These are phyloP conservation scores for Scedosporium aurantiacum DNA, from an alignment of 2,329 filamentous ascomycete species.

Conservation along the genomic window DNA sequence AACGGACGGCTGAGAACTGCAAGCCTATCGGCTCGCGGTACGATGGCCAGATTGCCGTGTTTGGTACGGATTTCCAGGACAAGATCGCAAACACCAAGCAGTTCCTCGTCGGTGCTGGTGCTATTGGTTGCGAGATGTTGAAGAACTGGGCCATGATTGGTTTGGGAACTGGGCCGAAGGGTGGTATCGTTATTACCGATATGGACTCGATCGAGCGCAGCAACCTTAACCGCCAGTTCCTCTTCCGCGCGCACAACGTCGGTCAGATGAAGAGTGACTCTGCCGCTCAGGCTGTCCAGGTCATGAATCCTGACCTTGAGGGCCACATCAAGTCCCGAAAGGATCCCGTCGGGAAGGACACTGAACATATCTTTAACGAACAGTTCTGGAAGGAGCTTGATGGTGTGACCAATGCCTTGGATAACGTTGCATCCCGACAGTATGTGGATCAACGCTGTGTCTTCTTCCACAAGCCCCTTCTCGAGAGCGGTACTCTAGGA, in stretches of 20 bases:
- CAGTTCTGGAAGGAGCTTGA: constrained; percentile 80
- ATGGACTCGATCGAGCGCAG: constrained; percentile 99
- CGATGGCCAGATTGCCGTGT: constrained; percentile 94
- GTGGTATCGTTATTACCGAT: constrained; percentile 86
- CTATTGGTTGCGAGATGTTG: constrained; percentile 97
- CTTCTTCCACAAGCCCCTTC: constrained; percentile 92
- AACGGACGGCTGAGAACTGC: constrained; percentile 77
- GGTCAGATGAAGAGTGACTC: constrained; percentile 95
- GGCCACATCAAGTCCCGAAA: constrained; percentile 78
- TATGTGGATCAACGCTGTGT: constrained; percentile 95
- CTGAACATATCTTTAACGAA: constrained; percentile 90
- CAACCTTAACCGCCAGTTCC: constrained; percentile 93
- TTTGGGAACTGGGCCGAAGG: constrained; percentile 74
- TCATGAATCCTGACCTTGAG: constrained; percentile 87
- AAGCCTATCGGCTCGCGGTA: constrained; percentile 77
- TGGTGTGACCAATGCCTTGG: constrained; percentile 90
- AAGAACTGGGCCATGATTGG: constrained; percentile 99
- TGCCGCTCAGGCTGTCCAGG: constrained; percentile 77
- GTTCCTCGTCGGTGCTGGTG: constrained; percentile 91
- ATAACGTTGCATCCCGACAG: constrained; percentile 93
- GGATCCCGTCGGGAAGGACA: constrained; percentile 84
- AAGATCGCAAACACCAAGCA: constrained; percentile 84
- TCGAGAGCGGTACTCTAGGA: constrained; percentile 95
- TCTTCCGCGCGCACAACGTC: constrained; percentile 89
- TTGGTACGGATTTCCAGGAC: constrained; percentile 86